Base-by-base conservation (phyloP, 768 basidiomycete genomes). In the Multifurca ochricompacta region DNA sequence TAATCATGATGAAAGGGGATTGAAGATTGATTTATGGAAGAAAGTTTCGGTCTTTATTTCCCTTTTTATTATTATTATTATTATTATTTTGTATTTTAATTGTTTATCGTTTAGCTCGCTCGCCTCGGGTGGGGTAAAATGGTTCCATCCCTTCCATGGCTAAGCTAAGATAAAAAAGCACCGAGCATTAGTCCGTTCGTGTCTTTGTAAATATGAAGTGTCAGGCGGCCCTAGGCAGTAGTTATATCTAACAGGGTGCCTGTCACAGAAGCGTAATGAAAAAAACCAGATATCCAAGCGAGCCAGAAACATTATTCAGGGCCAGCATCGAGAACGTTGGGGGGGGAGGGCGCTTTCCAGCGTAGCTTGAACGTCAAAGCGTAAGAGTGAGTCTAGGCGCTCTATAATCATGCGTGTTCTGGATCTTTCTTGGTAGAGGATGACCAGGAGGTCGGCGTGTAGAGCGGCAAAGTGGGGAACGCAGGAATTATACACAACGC, bases 281-380 rank as follows among this genome's bases (percentile, higher is more conserved):
- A n/a, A n/a, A n/a, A n/a, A n/a, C n/a, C n/a, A n/a, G n/a, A n/a
- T n/a, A n/a, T n/a, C n/a, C n/a, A n/a, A n/a, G n/a, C n/a, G n/a
- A n/a, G n/a, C n/a, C n/a, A n/a, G n/a, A n/a, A n/a, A n/a, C 44
- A 40, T 46, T 36, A 27, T 44, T 3, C 30, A 10, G n/a, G 11
- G 4, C 1, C 18, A 11, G 19, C 21, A 10, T 21, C n/a, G 25
- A 21, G 8, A 13, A 18, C 28, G 6, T 31, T 28, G 27, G 10
- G 18, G 3, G 16, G 6, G 44, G 27, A 31, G 19, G 50, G 48
- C 55, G 52, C 44, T 10, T 39, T 47, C 39, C 37, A 23, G 32
- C 34, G 32, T 32, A 40, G 25, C 48, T n/a, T 39, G 28, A 32
- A 43, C 23, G 45, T 52, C 56, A 57, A 52, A 47, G 51, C 56